phyloP scores from a whole-genome alignment of 2,329 filamentous ascomycete genomes.

The Cadophora gregata region DNA sequence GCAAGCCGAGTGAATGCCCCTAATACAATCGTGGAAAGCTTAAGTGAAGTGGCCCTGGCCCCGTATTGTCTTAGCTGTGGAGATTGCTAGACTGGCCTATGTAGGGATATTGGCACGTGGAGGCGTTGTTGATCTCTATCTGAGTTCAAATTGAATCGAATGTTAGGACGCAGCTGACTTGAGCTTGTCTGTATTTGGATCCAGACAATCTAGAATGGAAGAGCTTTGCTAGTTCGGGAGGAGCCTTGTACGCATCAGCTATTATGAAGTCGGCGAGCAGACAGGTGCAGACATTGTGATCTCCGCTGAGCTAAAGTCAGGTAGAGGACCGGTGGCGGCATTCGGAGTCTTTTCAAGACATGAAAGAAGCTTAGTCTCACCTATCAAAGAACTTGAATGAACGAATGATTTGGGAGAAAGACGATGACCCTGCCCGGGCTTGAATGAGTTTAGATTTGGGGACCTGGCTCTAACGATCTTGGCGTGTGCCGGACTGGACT shows the following conservation, averaged over 20 bases:
- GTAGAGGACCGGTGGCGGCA: not conserved
- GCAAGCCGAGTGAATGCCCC: not conserved
- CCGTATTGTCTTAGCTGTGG: slow-evolving; percentile 7
- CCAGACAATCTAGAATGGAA: not conserved
- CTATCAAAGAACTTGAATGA: slow-evolving; percentile 1
- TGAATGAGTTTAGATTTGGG: not conserved
- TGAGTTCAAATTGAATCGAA: not conserved
- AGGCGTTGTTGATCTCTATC: slow-evolving; percentile 4
- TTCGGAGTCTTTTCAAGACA: slow-evolving; percentile 10
- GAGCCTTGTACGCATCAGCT: slow-evolving; percentile 13
- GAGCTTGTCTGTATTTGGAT: not conserved
- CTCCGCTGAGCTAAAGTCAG: slow-evolving; percentile 2
- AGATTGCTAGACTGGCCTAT: not conserved
- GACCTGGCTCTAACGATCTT: not conserved
- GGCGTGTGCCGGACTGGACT: slow-evolving; percentile 1
- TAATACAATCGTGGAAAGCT: slow-evolving; percentile 7
- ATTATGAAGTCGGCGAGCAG: slow-evolving; percentile 9
- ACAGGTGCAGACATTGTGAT: not conserved
- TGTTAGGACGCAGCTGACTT: not conserved
- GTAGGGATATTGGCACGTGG: slow-evolving; percentile 4
- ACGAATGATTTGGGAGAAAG: not conserved
- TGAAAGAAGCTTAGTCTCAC: slow-evolving; percentile 8
- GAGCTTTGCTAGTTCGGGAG: slow-evolving; percentile 6
- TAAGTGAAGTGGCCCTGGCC: not conserved
- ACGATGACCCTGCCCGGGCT: not conserved